phyloP scores from a whole-genome alignment of 2,329 filamentous ascomycete species.

The Aspergillus thermomutatus region DNA sequence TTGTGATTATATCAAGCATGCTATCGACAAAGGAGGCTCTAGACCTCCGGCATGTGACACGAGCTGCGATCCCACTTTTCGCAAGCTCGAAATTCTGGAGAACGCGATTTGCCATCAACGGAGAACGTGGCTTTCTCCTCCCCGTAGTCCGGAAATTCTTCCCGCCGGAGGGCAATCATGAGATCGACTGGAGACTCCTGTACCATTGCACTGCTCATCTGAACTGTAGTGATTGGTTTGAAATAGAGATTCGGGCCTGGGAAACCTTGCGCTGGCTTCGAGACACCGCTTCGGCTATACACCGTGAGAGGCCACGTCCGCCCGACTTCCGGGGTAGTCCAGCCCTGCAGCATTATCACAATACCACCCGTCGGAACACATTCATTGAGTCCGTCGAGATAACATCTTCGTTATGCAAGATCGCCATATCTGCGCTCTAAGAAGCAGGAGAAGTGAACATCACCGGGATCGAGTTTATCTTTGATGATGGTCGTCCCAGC shows the following conservation, averaged over 20 bases:
- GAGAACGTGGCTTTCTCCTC: conserved; percentile 7
- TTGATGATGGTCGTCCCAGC: not conserved
- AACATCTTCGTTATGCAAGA: not conserved
- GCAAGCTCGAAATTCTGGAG: conserved; percentile 8
- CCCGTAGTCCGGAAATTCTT: not conserved
- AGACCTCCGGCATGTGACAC: conserved; percentile 4
- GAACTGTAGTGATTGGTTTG: not conserved
- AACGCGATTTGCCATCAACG: conserved; percentile 4
- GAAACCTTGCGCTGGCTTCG: conserved; percentile 9
- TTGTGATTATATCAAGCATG: conserved; percentile 2
- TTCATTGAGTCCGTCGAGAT: not conserved
- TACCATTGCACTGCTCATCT: conserved; percentile 7
- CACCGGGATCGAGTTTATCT: conserved; percentile 7
- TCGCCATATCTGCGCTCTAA: conserved; percentile 2
- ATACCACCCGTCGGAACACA: not conserved
- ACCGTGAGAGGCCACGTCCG: not conserved
- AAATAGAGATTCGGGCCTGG: not conserved
- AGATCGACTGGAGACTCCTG: conserved; percentile 7
- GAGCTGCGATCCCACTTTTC: conserved; percentile 7
- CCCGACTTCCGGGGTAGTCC: conserved; percentile 4
- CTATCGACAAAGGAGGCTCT: conserved; percentile 4
- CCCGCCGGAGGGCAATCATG: not conserved
- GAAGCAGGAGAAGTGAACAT: not conserved
- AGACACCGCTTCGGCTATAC: conserved; percentile 5
- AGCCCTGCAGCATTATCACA: conserved; percentile 12